phyloP scores from a whole-genome alignment of 345 rosid species.

The Boechera retrofracta region DNA sequence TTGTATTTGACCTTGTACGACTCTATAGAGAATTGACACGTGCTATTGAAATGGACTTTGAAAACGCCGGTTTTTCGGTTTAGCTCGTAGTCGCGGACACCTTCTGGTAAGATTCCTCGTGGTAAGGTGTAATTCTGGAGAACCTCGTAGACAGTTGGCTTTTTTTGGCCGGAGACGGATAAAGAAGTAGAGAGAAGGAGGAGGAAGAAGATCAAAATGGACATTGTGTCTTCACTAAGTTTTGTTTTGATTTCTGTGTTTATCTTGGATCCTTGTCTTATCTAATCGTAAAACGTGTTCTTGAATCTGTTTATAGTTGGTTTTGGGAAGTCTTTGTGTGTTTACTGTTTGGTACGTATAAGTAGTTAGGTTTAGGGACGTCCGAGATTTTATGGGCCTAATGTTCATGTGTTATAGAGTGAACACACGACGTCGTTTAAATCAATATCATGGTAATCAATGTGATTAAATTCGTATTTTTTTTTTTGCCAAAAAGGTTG shows the following conservation, averaged over 20 bases:
- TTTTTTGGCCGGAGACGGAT: conserved; percentile 7
- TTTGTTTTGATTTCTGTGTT: not conserved
- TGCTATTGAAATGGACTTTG: conserved; percentile 43
- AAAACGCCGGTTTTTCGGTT: conserved; percentile 59
- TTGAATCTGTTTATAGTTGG: not conserved
- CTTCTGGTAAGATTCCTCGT: conserved; percentile 64
- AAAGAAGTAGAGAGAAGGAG: conserved; percentile 10
- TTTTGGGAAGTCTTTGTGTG: too few species aligned
- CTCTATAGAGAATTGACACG: conserved; percentile 57
- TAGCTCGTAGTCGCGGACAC: conserved; percentile 59
- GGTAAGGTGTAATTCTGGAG: conserved; percentile 61
- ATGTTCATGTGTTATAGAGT: not conserved
- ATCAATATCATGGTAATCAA: not conserved
- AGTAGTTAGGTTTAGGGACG: too few species aligned
- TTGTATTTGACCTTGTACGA: conserved; percentile 59
- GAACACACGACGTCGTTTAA: not conserved
- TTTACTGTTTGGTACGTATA: too few species aligned
- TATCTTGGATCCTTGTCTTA: not conserved
- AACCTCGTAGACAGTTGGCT: conserved; percentile 51
- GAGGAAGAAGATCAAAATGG: conserved; percentile 19
- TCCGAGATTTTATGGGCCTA: not conserved
- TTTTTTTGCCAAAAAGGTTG: not conserved
- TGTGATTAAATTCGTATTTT: not conserved
- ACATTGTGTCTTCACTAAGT: not conserved
- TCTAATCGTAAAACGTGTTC: not conserved